Percentiles rank a stretch among this genome's conserved stretches.
Evolutionary conservation across 768 basidiomycete species (phyloP).

Genomic region (Rhizopogon vesiculosus): DNA sequence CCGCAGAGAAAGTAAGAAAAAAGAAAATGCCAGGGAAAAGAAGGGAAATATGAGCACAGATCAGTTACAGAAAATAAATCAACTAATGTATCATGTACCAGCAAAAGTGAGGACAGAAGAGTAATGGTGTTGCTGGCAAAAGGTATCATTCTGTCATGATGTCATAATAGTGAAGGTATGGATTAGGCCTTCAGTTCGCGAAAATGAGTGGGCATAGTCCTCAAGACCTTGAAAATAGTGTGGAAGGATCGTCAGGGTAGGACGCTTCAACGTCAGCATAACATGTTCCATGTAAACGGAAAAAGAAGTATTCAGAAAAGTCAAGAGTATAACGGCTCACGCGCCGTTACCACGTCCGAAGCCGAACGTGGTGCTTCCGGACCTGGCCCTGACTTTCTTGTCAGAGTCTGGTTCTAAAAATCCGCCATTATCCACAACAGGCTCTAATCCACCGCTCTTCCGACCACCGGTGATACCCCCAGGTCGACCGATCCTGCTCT

Average conservation of each 20-base stretch:
- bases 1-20: background rate
- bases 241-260: constrained; percentile 7
- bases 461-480: constrained; percentile 36
- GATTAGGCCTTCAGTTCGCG: constrained; percentile 6
- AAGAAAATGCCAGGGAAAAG: background rate
- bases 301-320: background rate
- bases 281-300: background rate
- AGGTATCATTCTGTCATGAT: constrained; percentile 14
- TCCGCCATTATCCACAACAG: constrained; percentile 9
- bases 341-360: constrained; percentile 13
- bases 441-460: constrained; percentile 34
- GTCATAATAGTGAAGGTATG: constrained; percentile 21
- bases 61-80: background rate
- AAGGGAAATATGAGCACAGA: background rate
- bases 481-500: constrained; percentile 43
- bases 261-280: constrained; percentile 6
- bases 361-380: constrained; percentile 20
- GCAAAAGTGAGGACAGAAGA: constrained; percentile 1
- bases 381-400: constrained; percentile 21
- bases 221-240: constrained; percentile 15
- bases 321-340: constrained; percentile 3
- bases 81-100: constrained; percentile 4
- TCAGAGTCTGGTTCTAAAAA: constrained; percentile 13
- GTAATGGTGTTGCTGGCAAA: constrained; percentile 1
- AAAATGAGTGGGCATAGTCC: constrained; percentile 9